Base-by-base conservation (phyloP, 2,329 filamentous ascomycete species). In the Ceratocystis destructans region DNA sequence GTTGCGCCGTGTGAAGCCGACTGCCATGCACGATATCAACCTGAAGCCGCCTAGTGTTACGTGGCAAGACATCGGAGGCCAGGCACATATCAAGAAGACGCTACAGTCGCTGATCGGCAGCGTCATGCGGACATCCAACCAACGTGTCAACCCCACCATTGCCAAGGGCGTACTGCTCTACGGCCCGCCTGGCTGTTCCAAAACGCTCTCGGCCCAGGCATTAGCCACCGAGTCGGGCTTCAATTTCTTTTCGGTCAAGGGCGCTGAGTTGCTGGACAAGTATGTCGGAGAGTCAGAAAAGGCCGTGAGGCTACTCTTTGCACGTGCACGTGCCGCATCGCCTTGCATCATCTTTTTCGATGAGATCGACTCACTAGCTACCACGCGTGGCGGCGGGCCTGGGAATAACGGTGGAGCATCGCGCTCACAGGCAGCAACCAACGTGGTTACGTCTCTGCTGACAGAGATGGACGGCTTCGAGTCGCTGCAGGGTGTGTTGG, bases 401-500 rank as follows among this genome's bases (percentile, higher is more conserved):
- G 79, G 79, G 2, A 74, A 75, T 5, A 74, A 77, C 20, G 76
- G 74, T 12, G 76, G 73, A 48, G 70, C 69, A 6, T 71, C 73
- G 2, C 71, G 73, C 17, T 74, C 74, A 59, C 72, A 72, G 46
- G 76, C 77, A 25, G 83, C 87, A 1, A 81, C 96, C 61, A 94
- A 96, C 73, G 89, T 96, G 57, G 82, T 96, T 15, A 92, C 91
- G 0, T 95, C 92, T 1, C 78, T 97, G 33, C 82, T 97, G 4
- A 96, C 91, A 68, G 93, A 96, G 74, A 95, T 97, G 88, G 93
- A 96, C 73, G 93, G 93, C 61, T 96, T 96, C 70, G 90, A 96
- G 74, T 80, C 87, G 48, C 79, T 95, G 22, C 87, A 87, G 65
- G 89, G 89, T 67, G 91, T 97, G 0, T 83, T 95, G 68, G 87